Percentiles rank a stretch among this genome's conserved stretches.
Conservation (phyloP, 1,139 yeast species). For the Debaryomyces sp. region DNA sequence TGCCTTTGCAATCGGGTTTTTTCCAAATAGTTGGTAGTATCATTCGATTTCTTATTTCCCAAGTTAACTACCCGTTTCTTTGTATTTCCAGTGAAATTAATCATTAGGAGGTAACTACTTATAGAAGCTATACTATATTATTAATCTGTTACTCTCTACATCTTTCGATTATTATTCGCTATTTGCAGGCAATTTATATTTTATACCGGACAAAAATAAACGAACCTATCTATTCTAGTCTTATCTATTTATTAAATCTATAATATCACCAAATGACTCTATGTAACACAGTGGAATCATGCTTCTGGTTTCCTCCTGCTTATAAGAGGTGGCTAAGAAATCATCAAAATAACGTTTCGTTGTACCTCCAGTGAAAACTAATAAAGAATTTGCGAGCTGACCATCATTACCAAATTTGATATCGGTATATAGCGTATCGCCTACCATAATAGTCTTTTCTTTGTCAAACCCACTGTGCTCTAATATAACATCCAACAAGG, state of each 20-base stretch:
- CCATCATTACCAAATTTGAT: conserved; percentile 49
- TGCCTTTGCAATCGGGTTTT: conserved; percentile 68
- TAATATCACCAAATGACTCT: conserved; percentile 34
- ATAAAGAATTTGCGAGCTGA: conserved; percentile 31
- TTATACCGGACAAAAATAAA: conserved; percentile 4
- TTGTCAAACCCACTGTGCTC: conserved; percentile 29
- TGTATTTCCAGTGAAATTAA: conserved; percentile 69
- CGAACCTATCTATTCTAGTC: not conserved
- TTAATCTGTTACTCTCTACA: not conserved
- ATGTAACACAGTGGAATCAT: conserved; percentile 33
- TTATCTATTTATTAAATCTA: conserved; percentile 16
- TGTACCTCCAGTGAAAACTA: conserved; percentile 44
- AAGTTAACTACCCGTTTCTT: conserved; percentile 71
- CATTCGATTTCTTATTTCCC: conserved; percentile 53
- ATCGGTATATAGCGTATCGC: conserved; percentile 48
- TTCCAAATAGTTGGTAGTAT: conserved; percentile 39
- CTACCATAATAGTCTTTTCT: conserved; percentile 39
- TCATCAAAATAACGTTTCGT: conserved; percentile 26
- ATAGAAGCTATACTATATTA: not conserved
- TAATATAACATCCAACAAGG: conserved; percentile 34
- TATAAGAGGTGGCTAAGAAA: conserved; percentile 14
- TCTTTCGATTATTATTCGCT: conserved; percentile 1
- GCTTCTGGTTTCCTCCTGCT: conserved; percentile 20
- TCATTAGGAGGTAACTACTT: conserved; percentile 25
- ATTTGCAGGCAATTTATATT: conserved; percentile 1